phyloP scores from a whole-genome alignment of 2,329 filamentous ascomycete species.

The Monosporascus sp. region DNA sequence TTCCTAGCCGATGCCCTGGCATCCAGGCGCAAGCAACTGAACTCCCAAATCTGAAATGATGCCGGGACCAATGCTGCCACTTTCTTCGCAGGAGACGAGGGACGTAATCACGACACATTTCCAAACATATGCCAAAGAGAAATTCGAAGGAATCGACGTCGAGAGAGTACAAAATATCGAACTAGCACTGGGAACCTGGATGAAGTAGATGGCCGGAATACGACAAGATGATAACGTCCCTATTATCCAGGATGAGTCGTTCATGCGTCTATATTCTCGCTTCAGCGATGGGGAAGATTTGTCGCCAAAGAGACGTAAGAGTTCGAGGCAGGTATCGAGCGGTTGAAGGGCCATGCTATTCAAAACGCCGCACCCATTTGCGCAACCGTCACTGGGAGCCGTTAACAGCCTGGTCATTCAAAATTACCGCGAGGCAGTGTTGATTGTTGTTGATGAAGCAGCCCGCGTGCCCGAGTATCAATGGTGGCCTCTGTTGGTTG shows the following conservation, averaged over 20 bases:
- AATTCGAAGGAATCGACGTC: neutral
- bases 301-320: neutral
- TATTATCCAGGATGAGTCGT: neutral
- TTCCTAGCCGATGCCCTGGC: neutral
- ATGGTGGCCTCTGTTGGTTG: neutral
- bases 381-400: neutral
- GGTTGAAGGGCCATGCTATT: neutral
- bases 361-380: neutral
- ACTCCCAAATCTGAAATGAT: neutral
- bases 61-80: neutral
- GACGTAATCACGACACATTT: neutral
- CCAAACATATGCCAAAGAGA: neutral
- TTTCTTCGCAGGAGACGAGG: neutral
- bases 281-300: neutral
- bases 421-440: neutral
- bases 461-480: neutral
- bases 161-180: neutral
- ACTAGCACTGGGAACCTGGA: neutral
- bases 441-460: conserved; percentile 1
- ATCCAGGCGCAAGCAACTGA: neutral
- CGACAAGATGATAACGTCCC: neutral
- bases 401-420: neutral
- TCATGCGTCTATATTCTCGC: neutral
- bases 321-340: neutral
- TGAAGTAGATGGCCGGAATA: neutral